Evolutionary conservation across 164 flowering plant genomes (phyloP), one percentile per base, ranked within the genome.

Genomic region (Macadamia tetraphylla): DNA sequence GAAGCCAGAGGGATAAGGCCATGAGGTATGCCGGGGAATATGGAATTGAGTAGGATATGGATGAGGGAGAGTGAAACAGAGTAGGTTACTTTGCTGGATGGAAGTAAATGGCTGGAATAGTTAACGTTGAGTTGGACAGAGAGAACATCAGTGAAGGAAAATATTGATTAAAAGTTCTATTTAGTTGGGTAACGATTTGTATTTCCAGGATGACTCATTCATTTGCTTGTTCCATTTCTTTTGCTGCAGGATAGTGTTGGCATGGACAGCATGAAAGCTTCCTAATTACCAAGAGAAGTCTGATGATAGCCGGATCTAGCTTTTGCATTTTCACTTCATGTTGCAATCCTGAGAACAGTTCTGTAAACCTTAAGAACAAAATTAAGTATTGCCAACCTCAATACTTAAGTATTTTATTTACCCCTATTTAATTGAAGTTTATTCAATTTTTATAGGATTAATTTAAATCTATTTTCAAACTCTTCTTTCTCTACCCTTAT

Each of bases 211-310:
- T 53, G 55, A 51, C 13, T 4, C 6, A 14, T 11, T 53, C 57
- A 53, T 67, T 13, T 42, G 18, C 53, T 58, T 44, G 30, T n/a
- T 63, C 30, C 14, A 66, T 55, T 58, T 2, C 30, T 67, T 46
- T 61, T 23, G 17, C 13, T 74, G 76, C 87, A 84, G 87, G 81
- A 74, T 49, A 82, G 85, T 67, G 79, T 75, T 68, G 85, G 85
- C 56, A 29, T 84, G 85, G 87, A 84, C 62, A 64, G 63, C 11
- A 64, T 82, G 77, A 84, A 82, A 73, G 77, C 81, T 56, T 75
- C 78, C 35, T 75, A 63, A 75, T 60, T 35, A 2, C 40, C 3
- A 53, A 62, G 58, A 57, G 53, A 43, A 6, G 43, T 63, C 30
- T 44, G 53, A 51, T 12, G 44, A 58, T 58, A 44, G 43, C 23